Evolutionary conservation across 1,139 yeast genomes (phyloP).

Genomic region (Pneumocystis murina): DNA sequence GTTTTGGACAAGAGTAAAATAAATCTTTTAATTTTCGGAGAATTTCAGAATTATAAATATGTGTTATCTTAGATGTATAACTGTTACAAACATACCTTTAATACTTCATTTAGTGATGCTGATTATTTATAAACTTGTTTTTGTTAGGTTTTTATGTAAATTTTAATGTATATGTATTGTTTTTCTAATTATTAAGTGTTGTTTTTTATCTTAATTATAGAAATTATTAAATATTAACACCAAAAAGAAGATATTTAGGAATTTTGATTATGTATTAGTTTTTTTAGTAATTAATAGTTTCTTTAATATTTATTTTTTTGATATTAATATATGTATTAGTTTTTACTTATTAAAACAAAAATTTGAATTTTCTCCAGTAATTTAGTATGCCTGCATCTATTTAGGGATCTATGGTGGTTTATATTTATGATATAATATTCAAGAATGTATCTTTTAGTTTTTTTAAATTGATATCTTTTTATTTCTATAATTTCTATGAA

Average conservation of each 20-base stretch:
- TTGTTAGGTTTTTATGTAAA: not conserved
- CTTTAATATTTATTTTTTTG: no score
- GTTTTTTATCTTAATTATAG: not conserved
- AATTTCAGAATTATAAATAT: not conserved
- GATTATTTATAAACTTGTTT: not conserved
- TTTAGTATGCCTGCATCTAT: not conserved
- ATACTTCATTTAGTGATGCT: not conserved
- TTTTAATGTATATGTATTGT: not conserved
- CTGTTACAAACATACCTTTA: not conserved
- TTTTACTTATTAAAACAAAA: no score
- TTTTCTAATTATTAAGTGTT: not conserved
- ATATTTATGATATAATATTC: not conserved
- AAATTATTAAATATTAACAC: not conserved
- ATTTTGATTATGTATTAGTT: no score
- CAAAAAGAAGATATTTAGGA: no score
- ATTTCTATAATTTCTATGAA: not conserved
- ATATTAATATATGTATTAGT: no score
- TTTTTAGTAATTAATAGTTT: no score
- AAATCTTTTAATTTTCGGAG: not conserved
- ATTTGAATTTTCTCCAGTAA: not conserved
- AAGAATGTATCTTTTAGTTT: not conserved
- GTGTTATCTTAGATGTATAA: not conserved
- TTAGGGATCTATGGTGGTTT: not conserved
- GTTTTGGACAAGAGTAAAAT: constrained; percentile 80
- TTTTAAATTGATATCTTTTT: not conserved